A percentile compares a stretch with the other conserved stretches of the same genome.
phyloP scores from a whole-genome alignment of 192 early-diverging fungal genomes.

The Phlyctochytrium bullatum region DNA sequence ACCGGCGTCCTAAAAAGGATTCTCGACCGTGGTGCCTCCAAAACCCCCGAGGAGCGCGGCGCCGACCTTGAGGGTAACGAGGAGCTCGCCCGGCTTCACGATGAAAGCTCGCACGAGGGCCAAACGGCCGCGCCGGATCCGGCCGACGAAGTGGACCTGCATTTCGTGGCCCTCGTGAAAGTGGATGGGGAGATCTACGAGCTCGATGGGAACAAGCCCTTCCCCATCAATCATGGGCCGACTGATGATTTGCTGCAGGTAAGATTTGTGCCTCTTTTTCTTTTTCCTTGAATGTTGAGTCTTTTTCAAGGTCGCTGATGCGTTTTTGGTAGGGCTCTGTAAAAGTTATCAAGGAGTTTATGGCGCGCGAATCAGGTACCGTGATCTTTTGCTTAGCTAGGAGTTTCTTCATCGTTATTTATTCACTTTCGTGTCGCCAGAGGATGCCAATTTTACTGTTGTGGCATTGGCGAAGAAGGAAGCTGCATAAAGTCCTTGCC shows the following conservation, averaged over 20 bases:
- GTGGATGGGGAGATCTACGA: conserved; percentile 80
- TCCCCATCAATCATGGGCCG: conserved; percentile 82
- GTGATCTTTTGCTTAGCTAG: too few species aligned
- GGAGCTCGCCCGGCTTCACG: conserved; percentile 40
- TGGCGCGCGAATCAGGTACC: conserved; percentile 61
- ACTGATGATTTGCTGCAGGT: conserved; percentile 48
- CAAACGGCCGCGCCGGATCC: conserved; percentile 23
- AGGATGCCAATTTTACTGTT: too few species aligned
- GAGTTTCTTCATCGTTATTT: too few species aligned
- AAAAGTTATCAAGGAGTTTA: conserved; percentile 62
- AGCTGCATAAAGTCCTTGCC: too few species aligned
- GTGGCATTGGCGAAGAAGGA: too few species aligned
- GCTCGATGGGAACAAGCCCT: conserved; percentile 75
- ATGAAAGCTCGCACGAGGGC: conserved; percentile 25
- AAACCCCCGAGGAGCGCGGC: conserved; percentile 74
- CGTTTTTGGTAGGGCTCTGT: conserved; percentile 46
- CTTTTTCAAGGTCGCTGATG: not conserved
- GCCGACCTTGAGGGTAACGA: conserved; percentile 63
- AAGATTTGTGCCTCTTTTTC: conserved; percentile 25
- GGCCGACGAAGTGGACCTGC: conserved; percentile 77
- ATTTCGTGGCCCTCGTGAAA: conserved; percentile 84
- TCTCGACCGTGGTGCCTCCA: conserved; percentile 54
- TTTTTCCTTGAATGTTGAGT: not conserved
- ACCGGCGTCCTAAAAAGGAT: conserved; percentile 62
- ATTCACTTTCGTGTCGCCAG: too few species aligned